These are phyloP conservation scores for Phytophthora fragariaefolia DNA, from an alignment of 352 stramenopile species.

Conservation along the genomic window DNA sequence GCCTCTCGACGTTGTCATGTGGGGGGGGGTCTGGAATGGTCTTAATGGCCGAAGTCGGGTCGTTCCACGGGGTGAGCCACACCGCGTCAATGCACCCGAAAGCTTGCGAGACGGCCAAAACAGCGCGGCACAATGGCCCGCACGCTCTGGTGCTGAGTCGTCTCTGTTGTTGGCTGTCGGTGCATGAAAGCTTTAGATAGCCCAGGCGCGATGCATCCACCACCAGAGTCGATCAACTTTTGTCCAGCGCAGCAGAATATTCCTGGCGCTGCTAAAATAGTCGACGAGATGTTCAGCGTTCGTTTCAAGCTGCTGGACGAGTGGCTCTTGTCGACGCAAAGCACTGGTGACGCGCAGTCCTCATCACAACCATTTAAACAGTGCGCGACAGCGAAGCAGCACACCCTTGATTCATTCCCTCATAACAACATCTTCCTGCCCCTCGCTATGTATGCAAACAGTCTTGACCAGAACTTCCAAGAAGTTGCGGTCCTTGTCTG, in stretches of 20 bases:
- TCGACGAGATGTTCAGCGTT: constrained; percentile 28
- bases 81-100: constrained; percentile 26
- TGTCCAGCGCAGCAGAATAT: constrained; percentile 9
- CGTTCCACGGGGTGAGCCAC: constrained; percentile 19
- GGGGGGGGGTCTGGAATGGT: constrained; percentile 9
- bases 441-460: constrained; percentile 31
- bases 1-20: constrained; percentile 43
- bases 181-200: constrained; percentile 38
- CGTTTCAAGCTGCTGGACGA: constrained; percentile 34
- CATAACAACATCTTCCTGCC: constrained; percentile 25
- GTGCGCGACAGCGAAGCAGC: neutral
- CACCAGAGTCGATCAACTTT: neutral
- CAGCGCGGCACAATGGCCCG: constrained; percentile 16
- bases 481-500: constrained; percentile 18
- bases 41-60: constrained; percentile 8
- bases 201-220: constrained; percentile 14
- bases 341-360: too few relatives aligned
- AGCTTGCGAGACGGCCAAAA: constrained; percentile 18
- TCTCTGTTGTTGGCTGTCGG: constrained; percentile 29
- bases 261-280: constrained; percentile 35
- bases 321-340: too few relatives aligned
- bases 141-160: constrained; percentile 25
- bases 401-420: constrained; percentile 29
- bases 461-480: constrained; percentile 32
- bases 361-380: too few relatives aligned